Evolutionary conservation across 345 rosid genomes (phyloP), one percentile per base, ranked within the genome.

Genomic region (Populus davidiana): DNA sequence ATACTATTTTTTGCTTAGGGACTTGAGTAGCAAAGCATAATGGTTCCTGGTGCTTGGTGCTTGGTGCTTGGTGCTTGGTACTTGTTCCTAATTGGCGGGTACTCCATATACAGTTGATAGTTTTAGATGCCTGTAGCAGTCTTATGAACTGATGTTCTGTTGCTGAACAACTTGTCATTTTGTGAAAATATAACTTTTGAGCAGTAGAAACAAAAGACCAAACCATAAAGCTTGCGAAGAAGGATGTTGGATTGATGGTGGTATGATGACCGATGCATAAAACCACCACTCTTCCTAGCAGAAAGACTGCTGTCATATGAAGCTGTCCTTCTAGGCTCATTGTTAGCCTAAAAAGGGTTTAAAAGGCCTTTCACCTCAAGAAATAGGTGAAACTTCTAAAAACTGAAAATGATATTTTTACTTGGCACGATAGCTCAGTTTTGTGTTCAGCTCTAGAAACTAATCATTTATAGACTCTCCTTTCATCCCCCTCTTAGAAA

Each of bases 61-160:
- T 17, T 50, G 21, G n/a, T 50, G 1, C 56, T 50, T 50, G 56
- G 56, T 17, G 7, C 56, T 17, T 50, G 21, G n/a, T 50, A 5
- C 56, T 50, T 50, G 56, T 17, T 50, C 56, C 56, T 50, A 6
- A 6, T 17, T 50, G n/a, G 21, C 17, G 56, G 56, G 56, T 18
- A 5, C 8, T 50, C 56, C 9, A 23, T 16, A 20, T 16, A 12
- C 73, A 25, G 36, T 23, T 71, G 41, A 50, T 13, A 50, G 23
- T 29, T 39, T 68, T 52, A 70, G 39, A 70, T 25, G 73, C 10
- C 38, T 47, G 73, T n/a, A 27, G 63, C 74, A 41, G 74, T 49
- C 16, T 8, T 5, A 47, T 20, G 39, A 50, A 49, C 56, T 71
- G 31, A 18, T 49, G 29, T 50, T 49, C 20, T 23, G 21, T 31